phyloP scores from a whole-genome alignment of 805 yeast genomes.

The Wickerhamomyces bovis region DNA sequence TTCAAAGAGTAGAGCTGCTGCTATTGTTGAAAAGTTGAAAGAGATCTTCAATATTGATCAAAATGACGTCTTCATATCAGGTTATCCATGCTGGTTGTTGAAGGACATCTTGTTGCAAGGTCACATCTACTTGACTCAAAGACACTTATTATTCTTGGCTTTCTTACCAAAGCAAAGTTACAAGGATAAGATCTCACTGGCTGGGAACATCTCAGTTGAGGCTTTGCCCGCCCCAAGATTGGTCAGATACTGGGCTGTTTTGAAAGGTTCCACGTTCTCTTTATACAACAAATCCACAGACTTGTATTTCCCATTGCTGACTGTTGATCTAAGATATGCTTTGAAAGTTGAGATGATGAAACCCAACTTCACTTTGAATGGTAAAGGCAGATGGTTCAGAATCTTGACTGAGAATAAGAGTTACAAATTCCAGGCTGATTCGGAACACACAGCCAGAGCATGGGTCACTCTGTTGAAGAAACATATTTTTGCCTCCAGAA shows the following conservation, averaged over 20 bases:
- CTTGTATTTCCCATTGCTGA: conserved; percentile 74
- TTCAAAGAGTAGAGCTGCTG: conserved; percentile 28
- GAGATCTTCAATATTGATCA: conserved; percentile 40
- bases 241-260: conserved; percentile 72
- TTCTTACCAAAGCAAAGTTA: conserved; percentile 51
- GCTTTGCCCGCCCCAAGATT: conserved; percentile 25
- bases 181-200: conserved; percentile 35
- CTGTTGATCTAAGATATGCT: conserved; percentile 66
- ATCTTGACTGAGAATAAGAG: conserved; percentile 52
- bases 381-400: conserved; percentile 42
- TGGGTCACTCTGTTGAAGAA: conserved; percentile 78
- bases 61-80: conserved; percentile 51
- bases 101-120: conserved; percentile 85
- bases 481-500: conserved; percentile 68
- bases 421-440: conserved; percentile 69
- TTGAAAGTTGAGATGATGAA: conserved; percentile 48
- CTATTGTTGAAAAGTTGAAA: conserved; percentile 30
- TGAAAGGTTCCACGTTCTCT: conserved; percentile 62
- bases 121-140: conserved; percentile 64
- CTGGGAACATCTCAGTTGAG: conserved; percentile 46
- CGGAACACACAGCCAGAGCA: conserved; percentile 61
- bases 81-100: conserved; percentile 72
- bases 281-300: conserved; percentile 70
- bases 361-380: not conserved
- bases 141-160: conserved; percentile 68